Evolutionary conservation across 164 flowering plant species (phyloP), one percentile per base, ranked within the genome.

Genomic region (Chimonanthus salicifolius): DNA sequence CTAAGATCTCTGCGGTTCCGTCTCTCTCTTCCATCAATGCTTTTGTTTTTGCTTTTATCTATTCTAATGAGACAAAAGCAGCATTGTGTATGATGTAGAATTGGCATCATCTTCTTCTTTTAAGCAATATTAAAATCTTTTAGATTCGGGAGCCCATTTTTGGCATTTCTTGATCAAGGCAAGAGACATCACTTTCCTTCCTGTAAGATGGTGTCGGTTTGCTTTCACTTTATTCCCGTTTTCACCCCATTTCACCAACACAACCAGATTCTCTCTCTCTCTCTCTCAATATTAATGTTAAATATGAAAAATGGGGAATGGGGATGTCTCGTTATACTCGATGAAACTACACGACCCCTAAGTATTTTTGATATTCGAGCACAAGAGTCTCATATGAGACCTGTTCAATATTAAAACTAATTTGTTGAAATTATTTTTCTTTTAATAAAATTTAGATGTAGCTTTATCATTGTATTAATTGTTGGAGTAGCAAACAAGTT

Each of bases 141-240:
- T 16, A 11, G 6, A 65, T 7, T 62, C 21, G 58, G 11, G 48
- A 11, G 65, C 58, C 2, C 47, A 43, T 62, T 64, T 63, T 72
- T 49, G 21, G 67, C 47, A 62, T 62, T 33, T 43, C 16, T 54
- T 68, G 67, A 18, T 15, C 62, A 65, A 48, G 21, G 62, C 47
- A 5, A 54, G 58, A 7, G 48, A 79, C 64, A 77, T 80, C 83
- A 67, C 84, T 87, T 82, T 83, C 75, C 20, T 49, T 76, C 77
- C 78, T 84, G 85, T 85, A 84, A 82, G 85, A 69, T 76, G 75
- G 81, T 87, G 87, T 87, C 85, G 83, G 85, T 66, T n/a, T 62
- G 85, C 85, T 86, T 89, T 81, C 82, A 78, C 93, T 89, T 89
- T 89, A 89, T 89, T 89, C 89, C 85, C 72, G 50, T 47, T 33